Conservation (phyloP, 805 yeast genomes). For the Candida dajiaensis region DNA sequence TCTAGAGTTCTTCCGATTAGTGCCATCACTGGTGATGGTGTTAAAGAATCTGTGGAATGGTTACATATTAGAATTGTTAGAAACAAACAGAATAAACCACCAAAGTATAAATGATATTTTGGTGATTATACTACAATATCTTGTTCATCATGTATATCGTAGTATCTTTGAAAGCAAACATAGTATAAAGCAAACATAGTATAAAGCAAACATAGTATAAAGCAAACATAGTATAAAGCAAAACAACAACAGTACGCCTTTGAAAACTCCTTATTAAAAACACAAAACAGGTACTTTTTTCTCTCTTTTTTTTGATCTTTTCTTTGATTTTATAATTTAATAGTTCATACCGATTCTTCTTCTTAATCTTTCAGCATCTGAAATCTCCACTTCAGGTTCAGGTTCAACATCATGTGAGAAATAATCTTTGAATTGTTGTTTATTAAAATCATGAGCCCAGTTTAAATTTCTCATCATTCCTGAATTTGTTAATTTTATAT, state of each 20-base stretch:
- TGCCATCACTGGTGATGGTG: conserved; percentile 75
- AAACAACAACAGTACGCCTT: background rate
- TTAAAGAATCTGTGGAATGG: conserved; percentile 88
- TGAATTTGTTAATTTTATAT: conserved; percentile 38
- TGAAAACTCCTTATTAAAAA: background rate
- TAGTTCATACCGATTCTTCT: conserved; percentile 24
- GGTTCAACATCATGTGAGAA: conserved; percentile 15
- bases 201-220: background rate
- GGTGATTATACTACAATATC: too few species aligned
- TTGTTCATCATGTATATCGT: background rate
- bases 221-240: background rate
- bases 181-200: too few species aligned
- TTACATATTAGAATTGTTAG: conserved; percentile 58
- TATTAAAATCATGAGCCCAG: conserved; percentile 33
- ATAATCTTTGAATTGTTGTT: conserved; percentile 12
- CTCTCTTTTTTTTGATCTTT: too few species aligned
- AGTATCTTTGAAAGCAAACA: background rate
- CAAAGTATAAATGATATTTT: conserved; percentile 19
- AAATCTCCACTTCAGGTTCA: conserved; percentile 3
- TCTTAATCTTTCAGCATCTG: conserved; percentile 2
- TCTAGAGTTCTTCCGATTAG: conserved; percentile 85
- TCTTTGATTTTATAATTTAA: too few species aligned
- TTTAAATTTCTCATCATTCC: conserved; percentile 44
- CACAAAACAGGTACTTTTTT: background rate
- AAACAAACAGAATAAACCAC: conserved; percentile 34